Evolutionary conservation across 192 early-diverging fungal species (phyloP), one percentile per base, ranked within the genome.

Genomic region (Podila verticillata): DNA sequence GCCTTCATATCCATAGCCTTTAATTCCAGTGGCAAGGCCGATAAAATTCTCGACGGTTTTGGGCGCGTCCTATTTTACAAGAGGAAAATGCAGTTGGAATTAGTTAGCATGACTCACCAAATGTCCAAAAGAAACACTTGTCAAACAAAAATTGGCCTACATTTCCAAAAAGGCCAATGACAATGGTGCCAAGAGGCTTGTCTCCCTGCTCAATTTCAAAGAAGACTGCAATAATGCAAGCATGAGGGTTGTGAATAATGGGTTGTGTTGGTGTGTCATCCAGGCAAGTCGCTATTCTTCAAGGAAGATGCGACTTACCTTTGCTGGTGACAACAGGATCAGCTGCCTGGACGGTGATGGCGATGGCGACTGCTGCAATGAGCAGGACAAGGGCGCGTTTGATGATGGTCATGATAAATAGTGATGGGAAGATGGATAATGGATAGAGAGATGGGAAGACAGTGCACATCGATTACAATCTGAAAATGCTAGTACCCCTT

Each of bases 21-120:
- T 62, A 28, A 10, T 94, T 73, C 95, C 94, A 63, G 94, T 98
- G 86, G 94, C 93, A 63, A 98, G 90, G 35, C 90, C 92, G 20
- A 94, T 87, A 85, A 98, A 99, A 91, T 99, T 99, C 83, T 97
- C 92, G 60, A 90, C 92, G 15, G 93, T 94, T 74, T 87, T 90
- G 63, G 91, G 92, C 12, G 91, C 90, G 61, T 69, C 70, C 82
- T 84, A 28, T 28, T 3, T 66, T 34, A 35, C 12, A 10, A 15
- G 17, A 30, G 19, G 57, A 31, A 47, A 36, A 32, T 30, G 65
- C 29, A 70, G 63, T 57, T 28, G 78, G 3, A 22, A 83, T 20
- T 34, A 36, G 30, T 75, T 86, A 71, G 77, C 87, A 24, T 84
- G 82, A 48, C 72, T 89, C 35, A 85, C 91, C 57, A 70, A 64